Conservation (phyloP, 2,329 filamentous ascomycete species). For the Sporothrix dimorphospora region DNA sequence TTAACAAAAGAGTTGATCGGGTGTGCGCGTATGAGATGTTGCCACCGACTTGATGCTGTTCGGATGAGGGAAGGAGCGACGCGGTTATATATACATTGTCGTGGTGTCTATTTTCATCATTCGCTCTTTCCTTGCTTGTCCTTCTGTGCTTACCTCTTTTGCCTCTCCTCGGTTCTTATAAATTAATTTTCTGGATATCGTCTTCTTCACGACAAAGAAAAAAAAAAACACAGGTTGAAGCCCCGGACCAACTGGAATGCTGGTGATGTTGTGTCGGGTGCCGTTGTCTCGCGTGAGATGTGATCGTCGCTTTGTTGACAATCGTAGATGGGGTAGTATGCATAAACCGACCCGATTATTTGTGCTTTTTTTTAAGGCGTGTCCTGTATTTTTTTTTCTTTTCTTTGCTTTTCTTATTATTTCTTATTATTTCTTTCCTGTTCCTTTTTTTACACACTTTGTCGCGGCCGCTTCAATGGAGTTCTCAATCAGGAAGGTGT, state of each 20-base stretch:
- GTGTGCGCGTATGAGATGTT: neutral
- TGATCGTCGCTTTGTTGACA: constrained; percentile 15
- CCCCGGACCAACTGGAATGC: neutral
- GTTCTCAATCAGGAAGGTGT: constrained; percentile 14
- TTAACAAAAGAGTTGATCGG: neutral
- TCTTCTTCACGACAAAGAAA: neutral
- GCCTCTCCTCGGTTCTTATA: neutral
- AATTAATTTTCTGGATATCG: neutral
- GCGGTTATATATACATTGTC: neutral
- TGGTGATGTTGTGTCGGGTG: constrained; percentile 9
- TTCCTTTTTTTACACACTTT: neutral
- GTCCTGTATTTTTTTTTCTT: neutral
- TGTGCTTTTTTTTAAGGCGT: neutral
- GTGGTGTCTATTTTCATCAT: neutral
- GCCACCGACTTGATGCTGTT: too few relatives aligned
- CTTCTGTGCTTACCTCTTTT: neutral
- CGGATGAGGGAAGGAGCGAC: neutral
- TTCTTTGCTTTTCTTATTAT: neutral
- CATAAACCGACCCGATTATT: neutral
- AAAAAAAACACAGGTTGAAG: neutral
- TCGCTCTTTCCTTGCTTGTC: neutral
- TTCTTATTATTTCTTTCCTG: neutral
- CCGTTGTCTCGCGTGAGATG: neutral
- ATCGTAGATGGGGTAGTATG: neutral
- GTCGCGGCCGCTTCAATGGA: constrained; percentile 1